Percentiles rank a stretch among this genome's conserved stretches.
phyloP scores from a whole-genome alignment of 202 grass and related monocot genomes.

The Alloteropsis angusta region DNA sequence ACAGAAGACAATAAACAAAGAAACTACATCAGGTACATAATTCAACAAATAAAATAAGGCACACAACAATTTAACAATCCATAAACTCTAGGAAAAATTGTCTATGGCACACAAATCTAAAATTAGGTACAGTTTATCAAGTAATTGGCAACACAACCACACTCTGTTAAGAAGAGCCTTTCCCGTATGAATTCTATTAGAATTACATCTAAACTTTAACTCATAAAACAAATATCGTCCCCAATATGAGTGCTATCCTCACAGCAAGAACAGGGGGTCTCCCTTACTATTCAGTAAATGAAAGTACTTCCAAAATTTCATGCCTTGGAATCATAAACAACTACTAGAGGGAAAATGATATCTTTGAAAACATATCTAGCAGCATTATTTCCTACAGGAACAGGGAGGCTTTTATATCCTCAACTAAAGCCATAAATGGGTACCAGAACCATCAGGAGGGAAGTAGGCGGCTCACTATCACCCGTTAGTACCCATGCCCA shows the following conservation, averaged over 20 bases:
- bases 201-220: background rate
- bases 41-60: background rate
- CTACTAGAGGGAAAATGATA: background rate
- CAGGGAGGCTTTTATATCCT: background rate
- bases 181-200: background rate
- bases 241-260: background rate
- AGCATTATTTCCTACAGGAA: background rate
- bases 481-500: background rate
- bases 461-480: background rate
- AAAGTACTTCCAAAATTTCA: background rate
- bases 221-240: background rate
- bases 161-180: background rate
- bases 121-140: background rate
- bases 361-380: background rate
- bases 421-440: background rate
- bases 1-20: slow-evolving; percentile 1
- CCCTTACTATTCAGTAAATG: background rate
- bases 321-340: background rate
- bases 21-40: slow-evolving; percentile 9
- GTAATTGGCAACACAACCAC: background rate
- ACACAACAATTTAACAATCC: background rate
- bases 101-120: background rate
- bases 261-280: background rate
- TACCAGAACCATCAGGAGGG: background rate
- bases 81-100: background rate